Evolutionary conservation across 495 filamentous ascomycete genomes (phyloP).

Genomic region (Talaromyces stipitatus): DNA sequence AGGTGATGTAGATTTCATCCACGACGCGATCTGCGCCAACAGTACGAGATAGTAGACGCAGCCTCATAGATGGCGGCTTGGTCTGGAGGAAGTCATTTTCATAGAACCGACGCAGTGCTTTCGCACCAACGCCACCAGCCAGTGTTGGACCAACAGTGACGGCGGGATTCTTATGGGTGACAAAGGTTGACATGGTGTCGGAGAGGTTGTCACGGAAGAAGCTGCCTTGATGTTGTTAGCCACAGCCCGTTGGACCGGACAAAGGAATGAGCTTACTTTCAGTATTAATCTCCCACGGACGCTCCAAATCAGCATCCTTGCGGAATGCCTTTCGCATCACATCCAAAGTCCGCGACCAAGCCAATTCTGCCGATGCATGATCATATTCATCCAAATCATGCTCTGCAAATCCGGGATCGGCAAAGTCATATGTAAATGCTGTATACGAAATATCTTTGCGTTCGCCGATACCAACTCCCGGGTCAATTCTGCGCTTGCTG

Average conservation of each 20-base stretch:
- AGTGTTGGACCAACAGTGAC: constrained; percentile 51
- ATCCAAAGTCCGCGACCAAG: constrained; percentile 49
- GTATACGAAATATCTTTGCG: constrained; percentile 28
- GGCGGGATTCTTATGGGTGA: constrained; percentile 37
- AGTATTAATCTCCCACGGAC: constrained; percentile 50
- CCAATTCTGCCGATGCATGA: constrained; percentile 41
- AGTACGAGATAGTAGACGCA: constrained; percentile 68
- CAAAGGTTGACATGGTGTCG: constrained; percentile 48
- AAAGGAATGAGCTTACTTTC: constrained; percentile 32
- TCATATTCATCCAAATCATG: constrained; percentile 42
- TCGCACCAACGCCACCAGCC: constrained; percentile 67
- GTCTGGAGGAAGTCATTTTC: constrained; percentile 63
- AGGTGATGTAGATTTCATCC: constrained; percentile 51
- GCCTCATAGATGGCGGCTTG: constrained; percentile 57
- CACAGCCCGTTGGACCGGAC: background rate
- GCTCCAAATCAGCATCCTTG: constrained; percentile 51
- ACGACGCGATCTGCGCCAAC: constrained; percentile 52
- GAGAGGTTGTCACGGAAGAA: constrained; percentile 37
- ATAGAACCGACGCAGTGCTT: constrained; percentile 65
- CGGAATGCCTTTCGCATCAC: constrained; percentile 48
- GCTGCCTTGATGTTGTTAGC: constrained; percentile 21
- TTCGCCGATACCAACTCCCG: constrained; percentile 48
- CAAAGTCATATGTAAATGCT: constrained; percentile 41
- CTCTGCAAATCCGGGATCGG: constrained; percentile 53
- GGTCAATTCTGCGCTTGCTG: constrained; percentile 38